These are phyloP conservation scores for Yamadazyma conglobata DNA, from an alignment of 1,139 yeast genomes.

Conservation along the genomic window DNA sequence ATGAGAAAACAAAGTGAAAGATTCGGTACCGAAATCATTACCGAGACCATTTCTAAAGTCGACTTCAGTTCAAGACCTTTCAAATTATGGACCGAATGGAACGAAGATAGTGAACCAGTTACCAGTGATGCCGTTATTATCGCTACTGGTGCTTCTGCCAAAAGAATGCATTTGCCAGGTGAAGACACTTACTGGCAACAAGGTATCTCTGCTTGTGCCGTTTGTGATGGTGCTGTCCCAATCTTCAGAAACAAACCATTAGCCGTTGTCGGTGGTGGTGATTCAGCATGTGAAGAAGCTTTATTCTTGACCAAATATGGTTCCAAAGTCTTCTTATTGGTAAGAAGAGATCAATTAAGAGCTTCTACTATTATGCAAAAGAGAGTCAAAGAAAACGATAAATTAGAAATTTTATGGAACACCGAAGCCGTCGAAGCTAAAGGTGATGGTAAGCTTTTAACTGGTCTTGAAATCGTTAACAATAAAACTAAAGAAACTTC, in stretches of 20 bases:
- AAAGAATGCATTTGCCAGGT: constrained; percentile 90
- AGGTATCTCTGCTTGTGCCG: constrained; percentile 99
- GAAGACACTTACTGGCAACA: constrained; percentile 98
- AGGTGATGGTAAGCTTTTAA: constrained; percentile 83
- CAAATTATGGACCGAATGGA: constrained; percentile 95
- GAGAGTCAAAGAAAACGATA: constrained; percentile 78
- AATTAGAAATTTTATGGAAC: constrained; percentile 87
- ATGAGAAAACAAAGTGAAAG: constrained; percentile 85
- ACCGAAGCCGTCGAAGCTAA: constrained; percentile 83
- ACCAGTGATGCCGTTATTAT: constrained; percentile 89
- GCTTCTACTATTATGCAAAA: constrained; percentile 97
- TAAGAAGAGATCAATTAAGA: constrained; percentile 89
- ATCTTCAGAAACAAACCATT: constrained; percentile 96
- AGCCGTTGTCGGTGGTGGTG: constrained; percentile 98
- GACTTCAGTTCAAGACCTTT: constrained; percentile 85
- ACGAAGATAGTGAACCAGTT: constrained; percentile 82
- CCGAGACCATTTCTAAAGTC: constrained; percentile 90
- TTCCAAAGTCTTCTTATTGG: constrained; percentile 87
- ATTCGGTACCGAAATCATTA: constrained; percentile 90
- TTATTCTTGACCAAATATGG: constrained; percentile 94
- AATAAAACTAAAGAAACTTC: constrained; percentile 64
- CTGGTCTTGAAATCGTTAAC: constrained; percentile 60
- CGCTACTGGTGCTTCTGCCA: constrained; percentile 98
- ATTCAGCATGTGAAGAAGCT: constrained; percentile 99
- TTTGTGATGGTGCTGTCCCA: constrained; percentile 99